These are phyloP conservation scores for Coffea eugenioides DNA, from an alignment of 257 asterid genomes.

Conservation along the genomic window DNA sequence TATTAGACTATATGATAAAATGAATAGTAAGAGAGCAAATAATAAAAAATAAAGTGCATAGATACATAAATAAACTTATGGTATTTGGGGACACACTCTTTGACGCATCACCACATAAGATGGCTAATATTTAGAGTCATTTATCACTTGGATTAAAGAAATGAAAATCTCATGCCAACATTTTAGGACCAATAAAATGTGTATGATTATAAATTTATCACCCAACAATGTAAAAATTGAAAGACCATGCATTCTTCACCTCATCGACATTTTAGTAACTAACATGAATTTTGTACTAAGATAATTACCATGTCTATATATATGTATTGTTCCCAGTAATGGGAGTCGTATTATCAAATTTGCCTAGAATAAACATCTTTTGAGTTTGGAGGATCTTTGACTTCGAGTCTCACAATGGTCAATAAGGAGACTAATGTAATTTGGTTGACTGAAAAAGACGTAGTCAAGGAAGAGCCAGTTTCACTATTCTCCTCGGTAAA, in stretches of 20 bases:
- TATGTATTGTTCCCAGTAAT: background rate
- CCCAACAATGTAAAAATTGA: background rate
- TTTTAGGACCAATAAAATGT: background rate
- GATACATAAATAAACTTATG: too few species aligned
- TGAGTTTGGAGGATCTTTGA: background rate
- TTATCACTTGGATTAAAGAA: background rate
- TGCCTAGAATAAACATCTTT: background rate
- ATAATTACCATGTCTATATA: background rate
- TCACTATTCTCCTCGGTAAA: conserved; percentile 25
- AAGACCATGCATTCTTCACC: background rate
- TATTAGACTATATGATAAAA: too few species aligned
- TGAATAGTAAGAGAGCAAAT: too few species aligned
- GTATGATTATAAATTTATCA: background rate
- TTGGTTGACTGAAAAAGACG: conserved; percentile 25
- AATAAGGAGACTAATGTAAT: background rate
- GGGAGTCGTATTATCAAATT: background rate
- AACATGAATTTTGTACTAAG: background rate
- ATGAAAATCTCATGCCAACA: background rate
- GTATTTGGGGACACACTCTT: background rate
- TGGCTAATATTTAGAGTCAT: background rate
- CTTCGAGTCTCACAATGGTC: background rate
- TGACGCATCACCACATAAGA: background rate
- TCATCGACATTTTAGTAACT: background rate
- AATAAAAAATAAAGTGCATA: too few species aligned
- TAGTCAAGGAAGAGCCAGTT: conserved; percentile 29